Conservation (phyloP, 768 basidiomycete species). For the Tricholoma hemisulphureum region DNA sequence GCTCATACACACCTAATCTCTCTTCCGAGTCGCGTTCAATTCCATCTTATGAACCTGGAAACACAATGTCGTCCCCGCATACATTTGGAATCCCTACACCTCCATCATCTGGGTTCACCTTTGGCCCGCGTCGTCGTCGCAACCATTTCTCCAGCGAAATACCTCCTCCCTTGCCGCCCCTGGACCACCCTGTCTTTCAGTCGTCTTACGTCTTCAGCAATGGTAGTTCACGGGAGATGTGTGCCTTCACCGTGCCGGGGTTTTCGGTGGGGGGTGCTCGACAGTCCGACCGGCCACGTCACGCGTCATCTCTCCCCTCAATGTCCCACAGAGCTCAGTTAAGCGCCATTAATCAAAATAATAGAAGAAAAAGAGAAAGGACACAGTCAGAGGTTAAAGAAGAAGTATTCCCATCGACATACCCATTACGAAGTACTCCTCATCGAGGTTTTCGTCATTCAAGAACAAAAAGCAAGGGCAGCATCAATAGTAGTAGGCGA, state of each 20-base stretch:
- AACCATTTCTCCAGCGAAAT: constrained; percentile 30
- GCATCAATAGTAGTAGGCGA: constrained; percentile 40
- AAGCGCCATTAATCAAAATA: not conserved
- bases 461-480: constrained; percentile 33
- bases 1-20: constrained; percentile 1
- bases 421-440: constrained; percentile 6
- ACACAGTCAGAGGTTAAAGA: constrained; percentile 13
- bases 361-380: constrained; percentile 12
- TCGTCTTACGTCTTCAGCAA: constrained; percentile 4
- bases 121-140: constrained; percentile 20
- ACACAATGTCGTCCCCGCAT: constrained; percentile 28
- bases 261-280: not conserved
- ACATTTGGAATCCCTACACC: constrained; percentile 35
- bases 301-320: constrained; percentile 24
- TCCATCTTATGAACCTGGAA: constrained; percentile 14
- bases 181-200: constrained; percentile 44
- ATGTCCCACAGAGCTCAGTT: constrained; percentile 13
- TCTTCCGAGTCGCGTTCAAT: constrained; percentile 14
- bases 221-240: constrained; percentile 2
- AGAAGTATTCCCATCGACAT: constrained; percentile 5
- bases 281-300: constrained; percentile 11
- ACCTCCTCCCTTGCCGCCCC: constrained; percentile 55
- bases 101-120: constrained; percentile 27
- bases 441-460: constrained; percentile 16
- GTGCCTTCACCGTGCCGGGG: not conserved